Conservation (phyloP, 2,329 filamentous ascomycete genomes). For the Aaosphaeria arxii region DNA sequence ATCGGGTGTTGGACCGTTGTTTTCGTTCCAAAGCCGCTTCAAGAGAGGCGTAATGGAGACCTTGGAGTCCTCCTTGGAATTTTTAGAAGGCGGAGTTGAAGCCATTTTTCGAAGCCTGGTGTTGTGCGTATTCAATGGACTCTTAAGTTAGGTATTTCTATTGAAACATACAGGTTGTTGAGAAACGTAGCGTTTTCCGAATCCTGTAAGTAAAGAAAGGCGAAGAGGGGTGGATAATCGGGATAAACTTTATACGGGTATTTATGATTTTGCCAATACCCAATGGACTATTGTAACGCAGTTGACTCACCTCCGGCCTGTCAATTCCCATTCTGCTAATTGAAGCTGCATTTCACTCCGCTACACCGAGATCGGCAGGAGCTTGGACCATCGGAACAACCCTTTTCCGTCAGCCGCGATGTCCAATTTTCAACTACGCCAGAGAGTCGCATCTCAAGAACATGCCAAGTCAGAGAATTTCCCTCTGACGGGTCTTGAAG, state of each 20-base stretch:
- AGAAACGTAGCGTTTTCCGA: too few relatives aligned
- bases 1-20: slow-evolving; percentile 47
- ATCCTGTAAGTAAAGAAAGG: too few relatives aligned
- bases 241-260: too few relatives aligned
- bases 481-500: slow-evolving; percentile 38
- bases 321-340: too few relatives aligned
- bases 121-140: too few relatives aligned
- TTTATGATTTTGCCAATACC: too few relatives aligned
- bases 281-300: too few relatives aligned
- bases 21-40: slow-evolving; percentile 65
- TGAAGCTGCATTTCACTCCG: background rate
- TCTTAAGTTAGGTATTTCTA: background rate
- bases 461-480: slow-evolving; percentile 35
- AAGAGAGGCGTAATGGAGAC: slow-evolving; percentile 68
- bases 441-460: slow-evolving; percentile 18
- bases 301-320: too few relatives aligned
- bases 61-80: slow-evolving; percentile 19
- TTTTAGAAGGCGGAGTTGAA: slow-evolving; percentile 5
- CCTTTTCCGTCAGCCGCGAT: slow-evolving; percentile 13
- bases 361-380: slow-evolving; percentile 13
- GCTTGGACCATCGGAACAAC: slow-evolving; percentile 12
- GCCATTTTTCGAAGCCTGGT: slow-evolving; percentile 19
- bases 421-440: slow-evolving; percentile 16
- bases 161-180: background rate
- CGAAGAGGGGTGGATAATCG: too few relatives aligned